A percentile compares a stretch with the other conserved stretches of the same genome.
Evolutionary conservation across 176 grass and related monocot genomes (phyloP).

Genomic region (Oryza glumipatula): DNA sequence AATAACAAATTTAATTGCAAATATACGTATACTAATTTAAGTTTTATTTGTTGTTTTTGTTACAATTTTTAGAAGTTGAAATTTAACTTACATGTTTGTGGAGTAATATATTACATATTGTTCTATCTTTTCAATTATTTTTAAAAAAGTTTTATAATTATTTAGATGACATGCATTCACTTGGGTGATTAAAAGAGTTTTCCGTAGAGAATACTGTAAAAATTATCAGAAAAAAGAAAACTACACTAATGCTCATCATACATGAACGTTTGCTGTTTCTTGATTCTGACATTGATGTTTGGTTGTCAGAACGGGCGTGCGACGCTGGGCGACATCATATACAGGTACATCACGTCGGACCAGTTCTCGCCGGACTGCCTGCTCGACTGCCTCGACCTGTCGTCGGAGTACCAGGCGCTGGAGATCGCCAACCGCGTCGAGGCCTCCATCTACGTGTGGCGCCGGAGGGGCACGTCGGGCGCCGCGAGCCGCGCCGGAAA

Average conservation of each 20-base stretch:
- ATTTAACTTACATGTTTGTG: too few species aligned
- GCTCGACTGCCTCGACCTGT: conserved; percentile 71
- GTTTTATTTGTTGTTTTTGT: too few species aligned
- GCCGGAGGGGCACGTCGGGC: conserved; percentile 38
- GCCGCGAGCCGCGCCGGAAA: conserved; percentile 22
- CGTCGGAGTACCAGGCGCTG: conserved; percentile 73
- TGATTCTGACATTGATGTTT: neutral
- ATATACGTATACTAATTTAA: too few species aligned
- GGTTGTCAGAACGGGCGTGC: conserved; percentile 56
- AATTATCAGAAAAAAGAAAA: too few species aligned
- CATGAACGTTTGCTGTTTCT: neutral
- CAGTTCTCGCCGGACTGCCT: conserved; percentile 69
- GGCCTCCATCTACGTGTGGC: conserved; percentile 72
- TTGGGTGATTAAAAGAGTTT: too few species aligned
- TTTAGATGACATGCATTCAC: too few species aligned
- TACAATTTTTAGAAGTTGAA: too few species aligned
- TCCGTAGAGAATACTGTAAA: neutral
- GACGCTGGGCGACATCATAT: conserved; percentile 66
- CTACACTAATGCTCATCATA: too few species aligned
- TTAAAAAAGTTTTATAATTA: too few species aligned
- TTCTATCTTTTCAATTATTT: too few species aligned
- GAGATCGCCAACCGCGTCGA: conserved; percentile 77
- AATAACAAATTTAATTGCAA: too few species aligned
- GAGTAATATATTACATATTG: too few species aligned
- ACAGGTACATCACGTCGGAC: conserved; percentile 70